Evolutionary conservation across 2,329 filamentous ascomycete genomes (phyloP).

Genomic region (Fusarium tuaranense): DNA sequence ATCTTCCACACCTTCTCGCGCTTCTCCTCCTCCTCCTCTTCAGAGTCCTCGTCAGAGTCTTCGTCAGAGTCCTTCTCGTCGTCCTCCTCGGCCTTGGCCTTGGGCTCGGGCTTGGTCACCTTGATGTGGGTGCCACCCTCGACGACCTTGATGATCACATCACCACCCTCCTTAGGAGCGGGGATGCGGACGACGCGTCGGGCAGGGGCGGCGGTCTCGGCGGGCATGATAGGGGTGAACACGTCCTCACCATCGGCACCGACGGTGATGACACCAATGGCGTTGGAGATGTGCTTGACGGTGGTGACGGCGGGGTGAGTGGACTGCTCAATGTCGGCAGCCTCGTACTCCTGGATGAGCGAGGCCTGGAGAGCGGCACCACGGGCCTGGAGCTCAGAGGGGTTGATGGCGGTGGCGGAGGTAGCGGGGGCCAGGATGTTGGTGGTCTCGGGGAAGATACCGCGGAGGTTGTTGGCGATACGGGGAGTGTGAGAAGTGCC

Average conservation of each 20-base stretch:
- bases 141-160: slow-evolving; percentile 87
- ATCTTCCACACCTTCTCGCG: slow-evolving; percentile 95
- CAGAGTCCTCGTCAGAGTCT: slow-evolving; percentile 64
- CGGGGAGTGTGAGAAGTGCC: slow-evolving; percentile 94
- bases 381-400: slow-evolving; percentile 87
- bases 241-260: slow-evolving; percentile 70
- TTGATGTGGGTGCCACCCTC: slow-evolving; percentile 94
- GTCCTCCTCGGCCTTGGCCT: slow-evolving; percentile 73
- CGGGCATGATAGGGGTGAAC: slow-evolving; percentile 84
- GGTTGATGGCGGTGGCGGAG: slow-evolving; percentile 83
- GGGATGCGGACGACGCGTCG: slow-evolving; percentile 84
- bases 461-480: slow-evolving; percentile 83
- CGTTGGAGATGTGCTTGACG: slow-evolving; percentile 88
- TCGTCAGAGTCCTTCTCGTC: slow-evolving; percentile 75
- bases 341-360: slow-evolving; percentile 93
- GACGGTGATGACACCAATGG: slow-evolving; percentile 85
- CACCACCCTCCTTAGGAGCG: slow-evolving; percentile 83
- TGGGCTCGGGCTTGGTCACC: slow-evolving; percentile 87
- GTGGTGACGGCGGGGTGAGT: slow-evolving; percentile 96
- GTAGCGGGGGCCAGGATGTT: slow-evolving; percentile 86
- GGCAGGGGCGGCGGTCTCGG: slow-evolving; percentile 91
- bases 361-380: slow-evolving; percentile 96
- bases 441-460: slow-evolving; percentile 85
- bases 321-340: slow-evolving; percentile 93
- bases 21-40: slow-evolving; percentile 86